Conservation (phyloP, 2,329 filamentous ascomycete species). For the Alternaria sp. region DNA sequence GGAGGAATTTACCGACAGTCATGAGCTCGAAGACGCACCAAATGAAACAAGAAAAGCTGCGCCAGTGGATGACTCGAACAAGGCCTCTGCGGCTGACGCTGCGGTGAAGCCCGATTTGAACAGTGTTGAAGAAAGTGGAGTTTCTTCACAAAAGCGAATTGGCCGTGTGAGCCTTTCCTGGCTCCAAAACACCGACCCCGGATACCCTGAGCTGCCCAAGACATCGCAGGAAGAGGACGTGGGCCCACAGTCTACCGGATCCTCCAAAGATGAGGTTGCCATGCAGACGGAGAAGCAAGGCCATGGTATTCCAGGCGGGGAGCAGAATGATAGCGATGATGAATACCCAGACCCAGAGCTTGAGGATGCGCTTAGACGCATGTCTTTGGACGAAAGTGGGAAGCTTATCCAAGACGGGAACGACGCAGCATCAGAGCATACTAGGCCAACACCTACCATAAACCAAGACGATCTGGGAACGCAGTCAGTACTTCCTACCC, state of each 20-base stretch:
- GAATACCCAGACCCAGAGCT: slow-evolving; percentile 37
- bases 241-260: not conserved
- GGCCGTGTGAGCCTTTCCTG: slow-evolving; percentile 28
- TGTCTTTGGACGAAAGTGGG: slow-evolving; percentile 21
- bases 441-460: not conserved
- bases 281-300: not conserved
- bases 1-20: slow-evolving; percentile 34
- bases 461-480: not conserved
- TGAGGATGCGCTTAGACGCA: slow-evolving; percentile 25
- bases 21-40: slow-evolving; percentile 25
- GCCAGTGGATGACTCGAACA: slow-evolving; percentile 6
- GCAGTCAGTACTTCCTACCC: not conserved
- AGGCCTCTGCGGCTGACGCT: not conserved
- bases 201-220: slow-evolving; percentile 19
- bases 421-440: not conserved
- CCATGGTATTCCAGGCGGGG: not conserved
- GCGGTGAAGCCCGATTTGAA: not conserved
- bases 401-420: slow-evolving; percentile 9
- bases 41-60: slow-evolving; percentile 7
- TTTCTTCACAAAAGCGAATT: slow-evolving; percentile 13
- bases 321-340: slow-evolving; percentile 6
- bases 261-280: not conserved
- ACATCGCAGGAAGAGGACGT: not conserved
- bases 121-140: not conserved
- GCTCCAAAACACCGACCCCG: slow-evolving; percentile 20